Evolutionary conservation across 352 stramenopile species (phyloP).

Genomic region (Pythium dissimile): DNA sequence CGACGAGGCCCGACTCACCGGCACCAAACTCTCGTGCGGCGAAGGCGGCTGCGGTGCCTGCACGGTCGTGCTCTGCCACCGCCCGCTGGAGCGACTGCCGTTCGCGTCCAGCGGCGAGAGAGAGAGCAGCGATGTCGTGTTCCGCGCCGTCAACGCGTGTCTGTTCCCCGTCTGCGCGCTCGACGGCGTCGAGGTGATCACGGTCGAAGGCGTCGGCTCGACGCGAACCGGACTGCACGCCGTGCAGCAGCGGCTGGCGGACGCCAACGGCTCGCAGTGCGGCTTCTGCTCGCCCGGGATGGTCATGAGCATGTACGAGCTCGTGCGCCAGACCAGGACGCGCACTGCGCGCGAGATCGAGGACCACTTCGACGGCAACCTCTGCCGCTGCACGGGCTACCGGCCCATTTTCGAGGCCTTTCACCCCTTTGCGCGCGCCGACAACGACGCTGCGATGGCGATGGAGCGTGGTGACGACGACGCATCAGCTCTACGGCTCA

Average conservation of each 20-base stretch:
- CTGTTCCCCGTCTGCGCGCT: conserved; percentile 69
- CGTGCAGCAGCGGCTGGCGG: conserved; percentile 66
- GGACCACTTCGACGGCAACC: conserved; percentile 86
- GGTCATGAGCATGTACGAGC: conserved; percentile 40
- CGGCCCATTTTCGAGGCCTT: conserved; percentile 45
- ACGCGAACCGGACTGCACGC: conserved; percentile 31
- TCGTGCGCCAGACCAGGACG: conserved; percentile 19
- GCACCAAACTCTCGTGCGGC: conserved; percentile 61
- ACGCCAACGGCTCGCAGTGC: conserved; percentile 83
- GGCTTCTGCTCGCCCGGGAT: conserved; percentile 67
- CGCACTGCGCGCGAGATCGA: conserved; percentile 51
- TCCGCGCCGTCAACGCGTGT: conserved; percentile 78
- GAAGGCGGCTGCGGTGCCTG: conserved; percentile 35
- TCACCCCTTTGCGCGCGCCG: conserved; percentile 26
- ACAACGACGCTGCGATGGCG: not conserved
- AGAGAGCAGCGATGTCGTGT: conserved; percentile 21
- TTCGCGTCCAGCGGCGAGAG: not conserved
- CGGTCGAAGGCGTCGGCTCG: conserved; percentile 76
- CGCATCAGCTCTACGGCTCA: too few relatives aligned
- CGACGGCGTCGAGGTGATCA: conserved; percentile 82
- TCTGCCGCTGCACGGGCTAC: conserved; percentile 88
- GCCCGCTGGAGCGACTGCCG: conserved; percentile 13
- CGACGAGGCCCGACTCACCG: conserved; percentile 49
- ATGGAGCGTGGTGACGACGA: too few relatives aligned
- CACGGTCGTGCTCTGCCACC: conserved; percentile 31